Base-by-base conservation (phyloP, 2,329 filamentous ascomycete species). In the Trichoderma asperellum region DNA sequence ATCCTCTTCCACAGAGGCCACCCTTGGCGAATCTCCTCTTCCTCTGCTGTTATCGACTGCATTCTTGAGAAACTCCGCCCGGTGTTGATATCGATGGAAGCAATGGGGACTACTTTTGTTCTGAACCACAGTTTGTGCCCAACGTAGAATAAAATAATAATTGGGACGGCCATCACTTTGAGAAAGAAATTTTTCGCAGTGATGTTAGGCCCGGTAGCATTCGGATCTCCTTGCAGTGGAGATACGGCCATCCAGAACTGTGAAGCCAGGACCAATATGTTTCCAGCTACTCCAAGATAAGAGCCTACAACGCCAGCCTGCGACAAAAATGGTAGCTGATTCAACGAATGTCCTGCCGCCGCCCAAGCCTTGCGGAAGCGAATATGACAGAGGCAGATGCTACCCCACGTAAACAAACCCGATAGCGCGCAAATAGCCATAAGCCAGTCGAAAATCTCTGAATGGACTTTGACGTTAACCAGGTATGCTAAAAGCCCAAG, bases 1-100 rank as follows among this genome's bases (percentile, higher is more conserved):
- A 65, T 65, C 24, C 52, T 56, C 27, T 65, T 65, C 62, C 62
- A 65, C n/a, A 65, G 24, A n/a, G 62, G 62, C 62, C 62, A 65
- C n/a, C 52, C 32, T 43, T 52, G 37, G 6, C 62, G 62, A 24
- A 43, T 12, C 5, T 56, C 62, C 6, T 56, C 35, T 24, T 65
- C 62, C 14, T 65, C 62, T 11, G 12, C 12, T 2, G 62, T 47
- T 11, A 56, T 40, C 18, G 62, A 11, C 18, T 65, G 63, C 1
- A 66, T 37, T 35, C 63, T 49, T 14, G 63, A 66, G 34, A 49
- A 66, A 2, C 29, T 66, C 21, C 52, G 32, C 7, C 63, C 63
- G 12, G 63, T 57, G 29, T 66, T 29, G 2, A 66, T 47, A 11
- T 66, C 63, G 37, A 58, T 66, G 4, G 63, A 49, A 8, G 53